Evolutionary conservation across 2,329 filamentous ascomycete species (phyloP).

Genomic region (Nannizzia gypsea): DNA sequence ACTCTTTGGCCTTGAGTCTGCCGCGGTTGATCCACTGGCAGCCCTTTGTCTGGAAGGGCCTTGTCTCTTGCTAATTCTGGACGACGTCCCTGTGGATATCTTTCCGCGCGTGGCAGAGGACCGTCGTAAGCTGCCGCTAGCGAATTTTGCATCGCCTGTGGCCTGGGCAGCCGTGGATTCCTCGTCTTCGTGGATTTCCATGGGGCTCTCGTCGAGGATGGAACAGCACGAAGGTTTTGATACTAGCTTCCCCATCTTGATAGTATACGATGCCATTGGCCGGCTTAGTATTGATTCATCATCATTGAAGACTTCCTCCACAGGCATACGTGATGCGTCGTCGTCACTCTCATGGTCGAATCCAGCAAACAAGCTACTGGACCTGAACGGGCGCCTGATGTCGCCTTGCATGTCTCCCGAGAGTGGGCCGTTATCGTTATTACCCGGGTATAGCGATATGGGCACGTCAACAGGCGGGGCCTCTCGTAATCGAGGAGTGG

Average conservation of each 20-base stretch:
- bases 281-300: slow-evolving; percentile 33
- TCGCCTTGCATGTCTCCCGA: slow-evolving; percentile 42
- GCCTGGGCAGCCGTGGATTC: background rate
- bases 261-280: slow-evolving; percentile 34
- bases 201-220: slow-evolving; percentile 24
- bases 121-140: slow-evolving; percentile 9
- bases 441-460: slow-evolving; percentile 51
- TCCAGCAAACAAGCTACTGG: slow-evolving; percentile 76
- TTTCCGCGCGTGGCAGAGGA: slow-evolving; percentile 11
- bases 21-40: slow-evolving; percentile 68
- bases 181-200: slow-evolving; percentile 29
- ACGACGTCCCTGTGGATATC: slow-evolving; percentile 15
- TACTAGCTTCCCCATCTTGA: slow-evolving; percentile 34
- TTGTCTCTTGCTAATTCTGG: slow-evolving; percentile 28
- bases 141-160: slow-evolving; percentile 22
- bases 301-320: slow-evolving; percentile 31
- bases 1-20: slow-evolving; percentile 45
- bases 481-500: slow-evolving; percentile 17
- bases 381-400: slow-evolving; percentile 58
- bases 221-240: slow-evolving; percentile 22
- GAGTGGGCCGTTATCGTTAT: slow-evolving; percentile 68
- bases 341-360: slow-evolving; percentile 59
- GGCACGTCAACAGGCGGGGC: slow-evolving; percentile 33
- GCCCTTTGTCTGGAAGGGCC: slow-evolving; percentile 46
- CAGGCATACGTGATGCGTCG: slow-evolving; percentile 18